phyloP scores from a whole-genome alignment of 78 protist species.

The Cavenderia fasciculata region DNA sequence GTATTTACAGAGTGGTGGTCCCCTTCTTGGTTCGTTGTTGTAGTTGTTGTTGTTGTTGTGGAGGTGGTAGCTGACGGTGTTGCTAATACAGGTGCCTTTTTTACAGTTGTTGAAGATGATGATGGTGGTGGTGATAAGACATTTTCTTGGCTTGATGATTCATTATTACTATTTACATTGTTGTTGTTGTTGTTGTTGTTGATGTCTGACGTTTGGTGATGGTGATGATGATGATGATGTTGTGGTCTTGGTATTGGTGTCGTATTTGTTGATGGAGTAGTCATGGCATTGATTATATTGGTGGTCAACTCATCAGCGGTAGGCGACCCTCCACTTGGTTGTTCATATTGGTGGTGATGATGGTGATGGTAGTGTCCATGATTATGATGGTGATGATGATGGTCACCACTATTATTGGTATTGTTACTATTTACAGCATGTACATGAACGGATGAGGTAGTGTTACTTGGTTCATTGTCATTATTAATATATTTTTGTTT shows the following conservation, averaged over 20 bases:
- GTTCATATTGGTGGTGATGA: not conserved
- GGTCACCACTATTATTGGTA: not conserved
- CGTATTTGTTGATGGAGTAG: too few relatives aligned
- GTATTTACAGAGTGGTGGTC: not conserved
- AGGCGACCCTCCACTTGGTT: not conserved
- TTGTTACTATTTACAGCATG: not conserved
- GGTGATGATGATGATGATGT: not conserved
- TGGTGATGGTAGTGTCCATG: conserved; percentile 4
- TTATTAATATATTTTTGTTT: too few relatives aligned
- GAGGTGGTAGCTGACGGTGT: not conserved
- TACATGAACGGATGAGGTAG: too few relatives aligned
- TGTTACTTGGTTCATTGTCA: too few relatives aligned
- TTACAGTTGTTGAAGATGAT: not conserved
- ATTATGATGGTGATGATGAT: not conserved
- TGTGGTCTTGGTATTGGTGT: not conserved
- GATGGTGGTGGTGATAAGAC: not conserved
- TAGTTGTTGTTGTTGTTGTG: not conserved
- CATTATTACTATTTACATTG: not conserved
- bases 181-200: not conserved
- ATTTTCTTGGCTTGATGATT: not conserved
- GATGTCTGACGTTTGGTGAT: not conserved
- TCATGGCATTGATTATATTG: too few relatives aligned
- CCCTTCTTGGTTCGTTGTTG: not conserved
- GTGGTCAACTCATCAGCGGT: too few relatives aligned
- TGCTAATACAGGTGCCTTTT: too few relatives aligned